Conservation (phyloP, 2,329 filamentous ascomycete species). For the Fusarium sp. region DNA sequence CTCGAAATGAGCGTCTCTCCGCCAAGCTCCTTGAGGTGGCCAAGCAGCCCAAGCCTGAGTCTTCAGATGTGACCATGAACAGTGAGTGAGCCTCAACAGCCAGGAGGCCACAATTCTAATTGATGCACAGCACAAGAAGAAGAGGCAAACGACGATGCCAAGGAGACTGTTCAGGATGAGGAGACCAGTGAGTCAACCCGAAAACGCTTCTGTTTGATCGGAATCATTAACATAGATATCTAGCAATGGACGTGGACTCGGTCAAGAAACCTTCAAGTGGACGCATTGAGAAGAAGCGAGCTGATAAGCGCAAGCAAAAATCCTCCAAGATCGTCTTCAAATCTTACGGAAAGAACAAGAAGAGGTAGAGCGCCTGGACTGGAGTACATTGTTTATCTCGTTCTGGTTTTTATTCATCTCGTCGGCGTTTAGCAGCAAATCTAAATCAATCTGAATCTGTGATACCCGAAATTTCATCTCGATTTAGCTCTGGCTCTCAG, state of each 20-base stretch:
- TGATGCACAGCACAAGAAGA: conserved; percentile 48
- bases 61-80: conserved; percentile 66
- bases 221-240: conserved; percentile 23
- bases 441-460: conserved; percentile 48
- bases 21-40: conserved; percentile 88
- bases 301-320: conserved; percentile 71
- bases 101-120: conserved; percentile 15
- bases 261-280: conserved; percentile 61
- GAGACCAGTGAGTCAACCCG: conserved; percentile 44
- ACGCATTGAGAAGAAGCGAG: conserved; percentile 64
- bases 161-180: conserved; percentile 52
- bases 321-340: conserved; percentile 73
- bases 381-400: conserved; percentile 27
- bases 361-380: conserved; percentile 52
- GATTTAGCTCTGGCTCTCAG: conserved; percentile 33
- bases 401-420: conserved; percentile 30
- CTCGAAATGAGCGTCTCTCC: conserved; percentile 85
- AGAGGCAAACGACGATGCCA: conserved; percentile 48
- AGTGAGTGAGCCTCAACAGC: conserved; percentile 46
- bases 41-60: conserved; percentile 79
- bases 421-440: conserved; percentile 49
- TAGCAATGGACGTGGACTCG: conserved; percentile 72
- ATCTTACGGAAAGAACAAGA: conserved; percentile 67
- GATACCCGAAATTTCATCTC: conserved; percentile 46
- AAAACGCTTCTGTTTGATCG: conserved; percentile 17